Evolutionary conservation across 164 flowering plant species (phyloP).

Genomic region (Cinnamomum chago): DNA sequence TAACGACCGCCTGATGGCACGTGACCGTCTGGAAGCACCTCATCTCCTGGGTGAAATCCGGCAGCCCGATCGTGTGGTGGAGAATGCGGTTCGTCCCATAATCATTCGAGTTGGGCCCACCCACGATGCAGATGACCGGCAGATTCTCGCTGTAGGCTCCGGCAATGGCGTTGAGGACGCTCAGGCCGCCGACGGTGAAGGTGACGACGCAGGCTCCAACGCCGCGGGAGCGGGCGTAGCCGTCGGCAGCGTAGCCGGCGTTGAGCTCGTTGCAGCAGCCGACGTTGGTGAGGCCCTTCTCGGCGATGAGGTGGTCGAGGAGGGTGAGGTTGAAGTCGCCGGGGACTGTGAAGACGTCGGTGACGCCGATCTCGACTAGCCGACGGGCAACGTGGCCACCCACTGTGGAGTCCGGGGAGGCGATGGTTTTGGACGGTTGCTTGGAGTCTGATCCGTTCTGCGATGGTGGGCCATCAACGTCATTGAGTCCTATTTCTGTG

Average conservation of each 20-base stretch:
- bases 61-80: constrained; percentile 84
- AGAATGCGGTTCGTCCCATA: constrained; percentile 77
- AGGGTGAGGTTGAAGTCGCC: constrained; percentile 91
- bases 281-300: constrained; percentile 58
- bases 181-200: constrained; percentile 92
- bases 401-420: constrained; percentile 50
- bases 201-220: constrained; percentile 93
- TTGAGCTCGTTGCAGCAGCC: constrained; percentile 99
- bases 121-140: constrained; percentile 75
- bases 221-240: constrained; percentile 77
- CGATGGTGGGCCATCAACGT: constrained; percentile 22
- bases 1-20: constrained; percentile 85
- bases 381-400: constrained; percentile 93
- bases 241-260: constrained; percentile 96
- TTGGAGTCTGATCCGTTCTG: constrained; percentile 13
- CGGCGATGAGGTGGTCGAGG: constrained; percentile 77
- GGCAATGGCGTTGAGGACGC: constrained; percentile 83
- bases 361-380: constrained; percentile 67
- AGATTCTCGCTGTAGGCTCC: constrained; percentile 94
- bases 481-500: constrained; percentile 12
- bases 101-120: constrained; percentile 88
- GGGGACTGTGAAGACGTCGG: constrained; percentile 82
- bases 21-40: constrained; percentile 83
- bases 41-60: constrained; percentile 76
- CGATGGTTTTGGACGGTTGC: constrained; percentile 10